Evolutionary conservation across 768 basidiomycete genomes (phyloP), one percentile per base, ranked within the genome.

Genomic region (Lactifluus subvellereus): DNA sequence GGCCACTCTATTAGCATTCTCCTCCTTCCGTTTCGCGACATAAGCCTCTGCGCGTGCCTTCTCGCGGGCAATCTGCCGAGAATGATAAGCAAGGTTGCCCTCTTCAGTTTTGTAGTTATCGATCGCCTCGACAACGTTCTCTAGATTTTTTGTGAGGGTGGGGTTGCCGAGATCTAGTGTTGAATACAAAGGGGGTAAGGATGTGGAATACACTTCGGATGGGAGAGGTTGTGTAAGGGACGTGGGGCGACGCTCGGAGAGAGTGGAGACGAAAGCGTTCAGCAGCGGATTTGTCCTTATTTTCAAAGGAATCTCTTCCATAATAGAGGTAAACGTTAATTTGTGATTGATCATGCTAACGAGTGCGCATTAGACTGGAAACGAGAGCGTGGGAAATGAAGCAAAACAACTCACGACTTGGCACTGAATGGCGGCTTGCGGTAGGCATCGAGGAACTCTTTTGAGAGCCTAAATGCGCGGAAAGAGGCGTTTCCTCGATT

Each of bases 31-130:
- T 75, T 94, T 94, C 69, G 83, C 81, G 58, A 94, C 75, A 71
- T 88, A 87, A 57, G 80, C 79, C 60, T 97, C 94, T 54, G 91
- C 91, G 64, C 84, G 84, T 49, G 80, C 75, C 71, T 84, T 87
- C 74, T 97, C 94, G 35, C 94, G 83, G 35, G 87, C 87, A 71
- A 95, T 95, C 73, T 95, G 94, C 59, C 94, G 86, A 50, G 80
- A 80, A 68, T 92, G 77, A 78, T 93, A 97, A 57, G 89, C 93
- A 67, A 94, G 82, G 74, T 96, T 96, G 55, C 91, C 90, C 70
- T 95, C 91, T 74, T 97, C 94, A 59, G 89, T 91, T 69, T 87
- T 85, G 76, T 94, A 92, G 69, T 77, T 82, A 75, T 94, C 91
- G 62, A 96, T 78, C 0, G 88, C 84, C 73, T 96, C 92, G 64